Evolutionary conservation across 331 rosid species (phyloP), one percentile per base, ranked within the genome.

Genomic region (Arachis monticola): DNA sequence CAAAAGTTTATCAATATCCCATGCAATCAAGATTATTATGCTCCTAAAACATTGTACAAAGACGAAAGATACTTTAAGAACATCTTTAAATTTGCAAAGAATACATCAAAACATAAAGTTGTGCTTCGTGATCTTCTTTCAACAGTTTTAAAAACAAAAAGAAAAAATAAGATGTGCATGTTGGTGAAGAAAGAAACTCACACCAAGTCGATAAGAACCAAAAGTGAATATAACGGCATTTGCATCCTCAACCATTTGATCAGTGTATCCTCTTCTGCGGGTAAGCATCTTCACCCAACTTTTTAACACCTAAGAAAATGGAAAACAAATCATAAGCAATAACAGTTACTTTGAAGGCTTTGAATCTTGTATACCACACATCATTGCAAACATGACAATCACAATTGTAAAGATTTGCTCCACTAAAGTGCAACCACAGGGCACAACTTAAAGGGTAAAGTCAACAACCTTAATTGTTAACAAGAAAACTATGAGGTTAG

Each of bases 181-280:
- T 48, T 32, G 74, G 2, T 4, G 5, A 41, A 17, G 7, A 50
- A 5, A 7, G 30, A 45, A 69, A 81, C 85, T 77, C 58, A 84
- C 85, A 1, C 88, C 88, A 60, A 84, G 85, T 4, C 88, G 79
- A 67, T 74, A 77, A 60, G 88, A 84, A 70, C 88, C 88, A 74
- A 84, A 84, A 46, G 88, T 81, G 12, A 84, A 12, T 5, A 84
- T 78, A 48, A 75, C 58, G 56, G 88, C 85, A 78, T 84, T 84
- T 65, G 88, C 88, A 61, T 81, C 85, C 77, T 84, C 83, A 60
- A 81, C 88, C 85, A 84, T 84, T 62, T 74, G 88, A 79, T 79
- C 88, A 30, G 86, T 85, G 82, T 85, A 85, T 68, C 88, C 88
- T 22, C 73, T 78, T 10, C 75, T 4, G 41, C 64, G 82, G 0